Evolutionary conservation across 1,284 basidiomycete genomes (phyloP).

Genomic region (Ceratobasidium theobromae): DNA sequence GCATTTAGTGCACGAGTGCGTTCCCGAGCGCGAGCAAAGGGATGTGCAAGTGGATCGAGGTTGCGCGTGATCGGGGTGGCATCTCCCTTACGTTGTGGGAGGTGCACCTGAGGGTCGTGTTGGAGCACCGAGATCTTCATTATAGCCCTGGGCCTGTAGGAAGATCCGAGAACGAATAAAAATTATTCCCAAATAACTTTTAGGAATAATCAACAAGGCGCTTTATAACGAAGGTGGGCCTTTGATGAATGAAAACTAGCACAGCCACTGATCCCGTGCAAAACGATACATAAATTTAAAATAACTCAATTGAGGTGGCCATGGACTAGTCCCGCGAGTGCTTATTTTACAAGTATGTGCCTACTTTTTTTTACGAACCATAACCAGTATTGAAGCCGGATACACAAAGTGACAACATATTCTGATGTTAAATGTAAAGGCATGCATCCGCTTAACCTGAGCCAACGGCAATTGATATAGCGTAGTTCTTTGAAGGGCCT

Average conservation of each 20-base stretch:
- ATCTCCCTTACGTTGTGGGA: slow-evolving; percentile 63
- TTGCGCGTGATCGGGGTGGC: slow-evolving; percentile 89
- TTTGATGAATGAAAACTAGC: neutral
- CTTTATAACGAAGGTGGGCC: neutral
- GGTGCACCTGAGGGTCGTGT: slow-evolving; percentile 74
- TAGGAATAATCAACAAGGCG: too few relatives aligned
- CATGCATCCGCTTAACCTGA: too few relatives aligned
- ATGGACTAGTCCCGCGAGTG: too few relatives aligned
- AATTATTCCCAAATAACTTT: too few relatives aligned
- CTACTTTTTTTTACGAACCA: too few relatives aligned
- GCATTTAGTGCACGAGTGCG: slow-evolving; percentile 93
- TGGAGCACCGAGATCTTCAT: slow-evolving; percentile 86
- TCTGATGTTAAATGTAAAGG: too few relatives aligned
- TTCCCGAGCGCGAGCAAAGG: slow-evolving; percentile 90
- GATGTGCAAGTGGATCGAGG: slow-evolving; percentile 91
- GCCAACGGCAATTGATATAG: too few relatives aligned
- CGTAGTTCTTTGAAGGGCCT: too few relatives aligned
- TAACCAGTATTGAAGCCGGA: too few relatives aligned
- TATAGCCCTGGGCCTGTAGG: neutral
- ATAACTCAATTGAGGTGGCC: too few relatives aligned
- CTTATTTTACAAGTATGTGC: too few relatives aligned
- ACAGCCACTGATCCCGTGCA: neutral
- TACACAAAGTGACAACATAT: too few relatives aligned
- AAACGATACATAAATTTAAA: neutral
- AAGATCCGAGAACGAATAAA: neutral